phyloP scores from a whole-genome alignment of 208 protist genomes.

The Trichomonas gallinae region DNA sequence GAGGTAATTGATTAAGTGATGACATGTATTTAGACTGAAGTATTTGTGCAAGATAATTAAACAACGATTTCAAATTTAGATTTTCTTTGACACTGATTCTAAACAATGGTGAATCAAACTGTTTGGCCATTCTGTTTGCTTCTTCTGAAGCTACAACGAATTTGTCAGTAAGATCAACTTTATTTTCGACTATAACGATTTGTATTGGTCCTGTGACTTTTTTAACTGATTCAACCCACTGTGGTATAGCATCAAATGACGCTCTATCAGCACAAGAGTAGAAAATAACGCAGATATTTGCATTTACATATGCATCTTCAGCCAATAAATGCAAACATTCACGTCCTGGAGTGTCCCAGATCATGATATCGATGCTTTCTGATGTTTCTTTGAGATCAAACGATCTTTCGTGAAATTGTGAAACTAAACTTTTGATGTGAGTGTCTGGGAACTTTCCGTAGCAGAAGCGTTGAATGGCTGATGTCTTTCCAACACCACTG shows the following conservation, averaged over 20 bases:
- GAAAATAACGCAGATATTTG: neutral
- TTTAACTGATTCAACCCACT: neutral
- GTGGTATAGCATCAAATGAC: neutral
- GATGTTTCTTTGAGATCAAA: neutral
- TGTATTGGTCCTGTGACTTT: neutral
- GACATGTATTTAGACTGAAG: neutral
- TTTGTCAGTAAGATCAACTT: neutral
- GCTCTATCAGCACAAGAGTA: neutral
- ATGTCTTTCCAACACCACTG: neutral
- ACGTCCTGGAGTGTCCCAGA: neutral
- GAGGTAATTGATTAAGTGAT: neutral
- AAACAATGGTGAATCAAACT: neutral
- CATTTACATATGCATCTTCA: neutral
- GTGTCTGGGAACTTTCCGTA: neutral
- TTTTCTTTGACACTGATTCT: neutral
- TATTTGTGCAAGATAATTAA: neutral
- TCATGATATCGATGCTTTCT: neutral
- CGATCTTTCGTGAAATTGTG: neutral
- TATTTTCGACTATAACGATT: slow-evolving; percentile 9
- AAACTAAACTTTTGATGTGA: neutral
- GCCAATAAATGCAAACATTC: neutral
- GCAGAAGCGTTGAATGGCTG: neutral
- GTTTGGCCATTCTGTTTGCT: neutral
- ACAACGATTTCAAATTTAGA: neutral
- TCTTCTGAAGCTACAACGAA: neutral